Percentiles rank a stretch among this genome's conserved stretches.
Conservation (phyloP, 495 filamentous ascomycete genomes). For the Antarctomyces pellizariae region DNA sequence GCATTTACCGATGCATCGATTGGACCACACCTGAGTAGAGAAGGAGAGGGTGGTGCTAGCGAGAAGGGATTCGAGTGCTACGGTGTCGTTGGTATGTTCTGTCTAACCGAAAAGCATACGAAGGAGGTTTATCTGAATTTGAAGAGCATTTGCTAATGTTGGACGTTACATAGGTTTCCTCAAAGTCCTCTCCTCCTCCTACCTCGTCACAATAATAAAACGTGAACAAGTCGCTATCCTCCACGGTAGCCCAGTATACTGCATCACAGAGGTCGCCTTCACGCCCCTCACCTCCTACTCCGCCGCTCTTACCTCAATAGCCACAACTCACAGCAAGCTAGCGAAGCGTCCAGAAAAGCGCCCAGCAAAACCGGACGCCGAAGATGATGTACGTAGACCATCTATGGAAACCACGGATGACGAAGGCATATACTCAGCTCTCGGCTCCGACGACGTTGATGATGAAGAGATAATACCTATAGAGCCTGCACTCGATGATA, state of each 20-base stretch:
- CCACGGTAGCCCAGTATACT: conserved; percentile 58
- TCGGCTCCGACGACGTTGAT: conserved; percentile 11
- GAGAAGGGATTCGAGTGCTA: conserved; percentile 41
- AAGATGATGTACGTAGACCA: conserved; percentile 11
- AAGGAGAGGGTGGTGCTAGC: neutral
- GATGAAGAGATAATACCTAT: conserved; percentile 9
- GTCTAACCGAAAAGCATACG: neutral
- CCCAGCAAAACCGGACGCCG: conserved; percentile 15
- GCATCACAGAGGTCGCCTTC: conserved; percentile 63
- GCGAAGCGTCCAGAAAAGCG: too few relatives aligned
- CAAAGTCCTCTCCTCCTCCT: conserved; percentile 47
- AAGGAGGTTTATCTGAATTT: neutral
- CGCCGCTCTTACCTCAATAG: conserved; percentile 49
- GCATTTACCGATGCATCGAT: conserved; percentile 49
- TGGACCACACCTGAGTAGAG: conserved; percentile 18
- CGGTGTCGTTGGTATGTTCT: conserved; percentile 57
- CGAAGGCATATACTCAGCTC: too few relatives aligned
- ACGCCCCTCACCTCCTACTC: conserved; percentile 58
- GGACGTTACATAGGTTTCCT: conserved; percentile 47
- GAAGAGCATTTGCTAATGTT: neutral
- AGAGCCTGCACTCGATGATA: neutral
- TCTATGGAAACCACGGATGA: conserved; percentile 5
- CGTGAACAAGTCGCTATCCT: conserved; percentile 78
- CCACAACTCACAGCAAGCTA: conserved; percentile 31
- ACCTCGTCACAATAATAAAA: conserved; percentile 61